phyloP scores from a whole-genome alignment of 2,329 filamentous ascomycete species.

The Sphaerulina populicola region DNA sequence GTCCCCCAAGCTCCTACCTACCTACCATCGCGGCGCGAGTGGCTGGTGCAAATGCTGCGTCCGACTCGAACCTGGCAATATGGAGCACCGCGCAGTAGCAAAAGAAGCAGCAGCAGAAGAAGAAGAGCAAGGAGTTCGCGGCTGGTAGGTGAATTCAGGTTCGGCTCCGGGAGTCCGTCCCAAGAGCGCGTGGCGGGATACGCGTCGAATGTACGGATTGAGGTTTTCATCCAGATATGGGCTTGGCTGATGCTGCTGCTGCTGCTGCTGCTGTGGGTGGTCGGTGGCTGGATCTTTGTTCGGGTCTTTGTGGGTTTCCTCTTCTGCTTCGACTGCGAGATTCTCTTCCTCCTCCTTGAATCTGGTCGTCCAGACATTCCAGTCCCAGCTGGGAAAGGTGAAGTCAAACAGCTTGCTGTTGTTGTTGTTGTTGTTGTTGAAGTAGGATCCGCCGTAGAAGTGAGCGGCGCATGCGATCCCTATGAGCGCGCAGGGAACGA shows the following conservation, averaged over 20 bases:
- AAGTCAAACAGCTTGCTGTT: background rate
- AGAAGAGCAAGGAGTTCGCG: no score
- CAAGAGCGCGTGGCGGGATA: background rate
- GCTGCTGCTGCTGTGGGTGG: background rate
- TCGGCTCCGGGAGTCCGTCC: no score
- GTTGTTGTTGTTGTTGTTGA: background rate
- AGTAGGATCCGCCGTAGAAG: background rate
- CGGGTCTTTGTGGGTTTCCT: no score
- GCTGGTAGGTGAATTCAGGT: no score
- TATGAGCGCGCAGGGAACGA: background rate
- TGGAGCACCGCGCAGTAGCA: no score
- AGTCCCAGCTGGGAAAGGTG: background rate
- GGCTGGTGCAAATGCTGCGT: no score
- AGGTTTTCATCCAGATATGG: background rate
- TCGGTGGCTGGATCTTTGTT: background rate
- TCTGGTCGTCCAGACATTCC: background rate
- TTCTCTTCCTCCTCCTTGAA: background rate
- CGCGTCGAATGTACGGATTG: slow-evolving; percentile 4
- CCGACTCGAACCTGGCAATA: no score
- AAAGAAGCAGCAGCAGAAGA: no score
- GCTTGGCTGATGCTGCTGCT: background rate
- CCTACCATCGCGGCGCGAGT: no score
- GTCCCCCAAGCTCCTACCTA: no score
- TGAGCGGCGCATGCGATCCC: background rate
- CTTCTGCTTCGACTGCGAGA: no score